Percentiles rank a stretch among this genome's conserved stretches.
Conservation (phyloP, 2,329 filamentous ascomycete species). For the Aspergillus unguis region DNA sequence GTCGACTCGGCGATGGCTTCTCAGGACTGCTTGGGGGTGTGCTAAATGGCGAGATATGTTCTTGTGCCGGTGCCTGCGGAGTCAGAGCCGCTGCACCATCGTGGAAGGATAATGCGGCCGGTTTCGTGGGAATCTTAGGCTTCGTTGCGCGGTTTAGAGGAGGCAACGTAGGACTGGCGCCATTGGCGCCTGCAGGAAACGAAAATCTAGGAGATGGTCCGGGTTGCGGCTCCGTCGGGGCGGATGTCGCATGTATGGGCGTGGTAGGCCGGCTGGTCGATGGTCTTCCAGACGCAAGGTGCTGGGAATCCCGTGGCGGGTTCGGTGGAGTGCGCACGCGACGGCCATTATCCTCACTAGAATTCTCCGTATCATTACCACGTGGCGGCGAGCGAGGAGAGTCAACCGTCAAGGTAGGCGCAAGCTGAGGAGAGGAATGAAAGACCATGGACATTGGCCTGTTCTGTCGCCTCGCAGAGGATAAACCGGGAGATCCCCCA, state of each 20-base stretch:
- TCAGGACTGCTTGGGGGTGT: constrained; percentile 76
- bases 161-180: constrained; percentile 45
- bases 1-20: constrained; percentile 46
- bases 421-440: constrained; percentile 40
- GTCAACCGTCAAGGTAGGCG: constrained; percentile 43
- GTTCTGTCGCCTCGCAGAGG: constrained; percentile 59
- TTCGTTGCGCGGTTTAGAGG: constrained; percentile 81
- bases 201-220: constrained; percentile 20
- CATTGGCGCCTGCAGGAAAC: constrained; percentile 12
- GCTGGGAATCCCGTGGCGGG: constrained; percentile 24
- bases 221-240: constrained; percentile 17
- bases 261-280: constrained; percentile 28
- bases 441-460: constrained; percentile 46
- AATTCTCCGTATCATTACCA: constrained; percentile 42
- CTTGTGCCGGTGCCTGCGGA: constrained; percentile 36
- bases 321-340: constrained; percentile 25
- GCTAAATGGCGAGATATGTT: constrained; percentile 71
- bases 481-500: constrained; percentile 50
- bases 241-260: constrained; percentile 27
- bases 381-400: constrained; percentile 44
- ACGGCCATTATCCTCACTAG: constrained; percentile 65
- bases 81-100: constrained; percentile 26
- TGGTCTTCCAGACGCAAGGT: constrained; percentile 18
- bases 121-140: constrained; percentile 60
- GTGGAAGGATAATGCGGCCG: constrained; percentile 31